Base-by-base conservation (phyloP, 495 filamentous ascomycete species). In the Penicillium desertorum region DNA sequence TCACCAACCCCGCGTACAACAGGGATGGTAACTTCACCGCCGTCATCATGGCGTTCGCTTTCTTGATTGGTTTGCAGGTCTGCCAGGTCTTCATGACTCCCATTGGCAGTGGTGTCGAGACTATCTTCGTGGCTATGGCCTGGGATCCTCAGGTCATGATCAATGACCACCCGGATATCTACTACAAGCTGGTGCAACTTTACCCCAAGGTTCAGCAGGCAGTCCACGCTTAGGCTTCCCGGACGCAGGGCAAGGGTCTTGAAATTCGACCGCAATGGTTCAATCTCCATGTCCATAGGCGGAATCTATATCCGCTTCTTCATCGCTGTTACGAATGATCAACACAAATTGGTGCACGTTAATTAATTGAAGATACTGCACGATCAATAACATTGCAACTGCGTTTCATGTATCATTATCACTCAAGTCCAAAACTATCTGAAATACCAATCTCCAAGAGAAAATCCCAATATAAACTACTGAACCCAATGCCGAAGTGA, bases 111-210 rank as follows among this genome's bases (percentile, higher is more conserved):
- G 79, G 79, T 4, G 76, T 82, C 16, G 85, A 87, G 60, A 96
- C 92, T 5, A 88, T 96, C 58, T 96, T 96, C 64, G 89, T 92
- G 10, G 90, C 90, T 6, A 84, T 86, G 67, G 93, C 90, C 0
- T 96, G 90, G 87, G 89, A 96, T 64, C 91, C 92, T 1, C 85
- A 93, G 69, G 88, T 91, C 9, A 71, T 96, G 78, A 88, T 90
- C 66, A 76, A 83, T 20, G 86, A 95, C 51, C 91, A 95, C 69
- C 86, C 86, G 0, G 90, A 92, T 54, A 72, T 98, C 54, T 96
- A 90, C 61, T 68, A 84, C 20, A 75, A 79, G 57, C 87, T 96
- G 81, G 78, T 96, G 3, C 63, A 74, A 49, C 83, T 96, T 34
- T 96, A 96, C 72, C 91, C 92, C 11, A 83, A 88, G 48, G 88